Conservation (phyloP, 2,329 filamentous ascomycete genomes). For the Aspergillus ruber region DNA sequence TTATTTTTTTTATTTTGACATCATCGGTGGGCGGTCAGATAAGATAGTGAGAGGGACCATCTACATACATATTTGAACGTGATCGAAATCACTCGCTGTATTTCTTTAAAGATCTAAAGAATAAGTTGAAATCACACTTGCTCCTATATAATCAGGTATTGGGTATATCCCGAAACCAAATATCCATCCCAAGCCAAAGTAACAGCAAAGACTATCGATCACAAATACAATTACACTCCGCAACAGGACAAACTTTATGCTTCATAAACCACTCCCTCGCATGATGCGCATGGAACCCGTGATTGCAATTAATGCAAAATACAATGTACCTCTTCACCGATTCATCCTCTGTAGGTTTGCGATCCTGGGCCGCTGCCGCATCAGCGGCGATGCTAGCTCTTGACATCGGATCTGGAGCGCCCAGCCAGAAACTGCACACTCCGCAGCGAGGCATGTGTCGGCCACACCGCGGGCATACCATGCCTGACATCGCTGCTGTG, state of each 20-base stretch:
- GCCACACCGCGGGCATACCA: conserved; percentile 56
- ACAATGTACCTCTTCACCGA: conserved; percentile 51
- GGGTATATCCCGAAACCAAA: no score
- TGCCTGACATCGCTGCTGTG: conserved; percentile 38
- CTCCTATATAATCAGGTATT: no score
- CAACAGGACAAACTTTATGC: conserved; percentile 35
- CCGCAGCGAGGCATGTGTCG: conserved; percentile 58
- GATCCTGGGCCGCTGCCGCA: conserved; percentile 20
- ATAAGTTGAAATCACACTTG: no score
- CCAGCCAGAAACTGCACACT: conserved; percentile 57
- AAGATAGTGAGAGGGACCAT: no score
- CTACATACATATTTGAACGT: no score
- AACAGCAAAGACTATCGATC: conserved; percentile 22
- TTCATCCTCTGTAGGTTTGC: conserved; percentile 32
- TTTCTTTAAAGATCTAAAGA: no score
- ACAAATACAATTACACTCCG: conserved; percentile 37
- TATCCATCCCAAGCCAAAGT: background rate
- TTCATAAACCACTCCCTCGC: conserved; percentile 54
- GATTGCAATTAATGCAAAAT: conserved; percentile 58
- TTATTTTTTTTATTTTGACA: conserved; percentile 1
- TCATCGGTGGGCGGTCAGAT: conserved; percentile 1
- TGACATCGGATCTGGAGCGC: conserved; percentile 50
- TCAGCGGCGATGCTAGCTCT: conserved; percentile 31
- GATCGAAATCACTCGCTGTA: no score
- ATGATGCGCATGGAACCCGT: conserved; percentile 59